These are phyloP conservation scores for Populus hybrid DNA, from an alignment of 441 rosid species.

Conservation along the genomic window DNA sequence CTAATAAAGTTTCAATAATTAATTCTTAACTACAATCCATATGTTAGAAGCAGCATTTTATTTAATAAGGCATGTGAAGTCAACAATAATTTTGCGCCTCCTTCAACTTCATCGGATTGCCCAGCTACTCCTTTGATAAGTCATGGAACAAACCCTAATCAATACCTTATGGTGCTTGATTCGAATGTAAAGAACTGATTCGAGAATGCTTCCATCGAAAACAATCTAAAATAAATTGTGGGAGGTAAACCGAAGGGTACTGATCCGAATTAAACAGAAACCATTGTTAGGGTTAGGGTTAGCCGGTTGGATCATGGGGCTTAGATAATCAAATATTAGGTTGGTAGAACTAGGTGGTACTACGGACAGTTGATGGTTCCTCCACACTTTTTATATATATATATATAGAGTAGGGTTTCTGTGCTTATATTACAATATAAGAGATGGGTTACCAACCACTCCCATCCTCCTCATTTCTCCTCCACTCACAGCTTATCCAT, in stretches of 20 bases:
- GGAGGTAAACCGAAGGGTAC: too few species aligned
- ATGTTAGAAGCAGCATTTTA: neutral
- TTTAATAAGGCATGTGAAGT: neutral
- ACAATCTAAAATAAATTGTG: too few species aligned
- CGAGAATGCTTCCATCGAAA: too few species aligned
- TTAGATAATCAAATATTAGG: conserved; percentile 26
- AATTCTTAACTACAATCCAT: neutral
- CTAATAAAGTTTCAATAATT: conserved; percentile 23
- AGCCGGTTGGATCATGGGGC: conserved; percentile 17
- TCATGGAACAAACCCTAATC: neutral
- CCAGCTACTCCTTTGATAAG: too few species aligned
- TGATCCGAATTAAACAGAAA: too few species aligned
- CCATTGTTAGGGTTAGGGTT: too few species aligned
- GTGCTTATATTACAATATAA: conserved; percentile 23
- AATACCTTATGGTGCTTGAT: too few species aligned
- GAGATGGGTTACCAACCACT: conserved; percentile 49
- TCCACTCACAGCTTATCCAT: conserved; percentile 65
- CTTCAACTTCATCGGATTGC: neutral
- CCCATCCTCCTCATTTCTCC: conserved; percentile 35
- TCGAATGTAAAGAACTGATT: too few species aligned
- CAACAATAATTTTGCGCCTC: neutral
- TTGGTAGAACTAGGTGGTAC: conserved; percentile 31
- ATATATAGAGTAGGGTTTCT: neutral
- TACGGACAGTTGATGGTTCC: conserved; percentile 32
- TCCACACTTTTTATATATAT: conserved; percentile 15